Base-by-base conservation (phyloP, 2,329 filamentous ascomycete genomes). In the Proliferodiscus dingleyae region DNA sequence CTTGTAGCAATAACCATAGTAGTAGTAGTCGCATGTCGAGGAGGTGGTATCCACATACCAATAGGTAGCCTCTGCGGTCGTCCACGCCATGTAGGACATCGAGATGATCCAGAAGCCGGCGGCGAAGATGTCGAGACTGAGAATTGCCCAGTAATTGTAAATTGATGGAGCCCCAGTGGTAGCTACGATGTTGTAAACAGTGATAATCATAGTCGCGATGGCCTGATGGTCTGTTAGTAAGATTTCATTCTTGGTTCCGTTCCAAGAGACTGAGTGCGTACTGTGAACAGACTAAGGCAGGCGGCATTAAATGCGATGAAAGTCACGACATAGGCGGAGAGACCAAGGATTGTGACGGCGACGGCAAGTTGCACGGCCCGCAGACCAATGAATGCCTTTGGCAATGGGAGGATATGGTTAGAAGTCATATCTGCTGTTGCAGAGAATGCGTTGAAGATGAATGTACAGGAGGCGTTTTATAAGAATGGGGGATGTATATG, bases 101-200 rank as follows among this genome's bases (percentile, higher is more conserved):
- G 51, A 55, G 34, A 54, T 49, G 28, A 76, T 62, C 77, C 75
- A 81, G 60, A 80, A 73, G 45, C 80, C 48, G 43, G 74, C 58
- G 23, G 74, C 68, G 46, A 73, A 67, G 16, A 73, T 67, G 51
- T 80, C 76, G 29, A 80, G 63, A 18, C 64, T 65, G 3, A 80
- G 60, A 6, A 74, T 65, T 21, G 72, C 71, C 70, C 73, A 78
- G 61, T 74, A 74, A 60, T 79, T 80, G 61, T 73, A 77, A 16
- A 66, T 54, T 2, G 60, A 59, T n/a, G 52, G 39, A 2, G 23
- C 16, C 15, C 19, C 24, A 4, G 28, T 43, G 3, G 22, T 63
- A n/a, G 71, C 67, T 13, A 71, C 61, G 34, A 54, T 42, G 41
- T 69, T 63, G 63, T 78, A 80, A 49, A 71, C 61, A 38, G 65